A percentile compares a stretch with the other conserved stretches of the same genome.
Conservation (phyloP, 2,329 filamentous ascomycete genomes). For the Colletotrichum sublineola region DNA sequence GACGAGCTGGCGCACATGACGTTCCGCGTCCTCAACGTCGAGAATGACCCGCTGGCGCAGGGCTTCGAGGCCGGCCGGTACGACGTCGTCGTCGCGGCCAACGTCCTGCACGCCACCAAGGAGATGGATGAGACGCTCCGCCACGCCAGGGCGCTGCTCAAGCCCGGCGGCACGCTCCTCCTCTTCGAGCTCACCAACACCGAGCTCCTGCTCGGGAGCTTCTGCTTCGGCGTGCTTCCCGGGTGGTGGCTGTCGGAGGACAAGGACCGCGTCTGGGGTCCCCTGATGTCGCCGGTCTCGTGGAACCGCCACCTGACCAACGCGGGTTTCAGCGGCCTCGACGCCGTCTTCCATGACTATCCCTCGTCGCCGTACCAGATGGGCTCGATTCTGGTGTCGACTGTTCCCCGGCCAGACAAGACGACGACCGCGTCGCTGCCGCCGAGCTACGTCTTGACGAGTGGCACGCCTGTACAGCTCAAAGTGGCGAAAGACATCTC, state of each 20-base stretch:
- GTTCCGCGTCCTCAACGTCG: slow-evolving; percentile 53
- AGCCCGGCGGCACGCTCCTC: slow-evolving; percentile 50
- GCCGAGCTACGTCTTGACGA: slow-evolving; percentile 13
- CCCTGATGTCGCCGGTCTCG: slow-evolving; percentile 45
- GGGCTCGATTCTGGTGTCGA: slow-evolving; percentile 45
- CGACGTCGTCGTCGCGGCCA: slow-evolving; percentile 50
- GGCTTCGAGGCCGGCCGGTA: slow-evolving; percentile 47
- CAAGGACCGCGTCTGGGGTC: slow-evolving; percentile 45
- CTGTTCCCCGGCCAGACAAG: slow-evolving; percentile 31
- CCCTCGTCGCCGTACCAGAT: slow-evolving; percentile 38
- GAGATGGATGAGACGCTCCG: slow-evolving; percentile 46
- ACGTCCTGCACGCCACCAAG: slow-evolving; percentile 50
- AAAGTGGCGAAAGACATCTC: slow-evolving; percentile 11
- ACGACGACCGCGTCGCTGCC: too few relatives aligned
- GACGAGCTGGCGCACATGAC: slow-evolving; percentile 45
- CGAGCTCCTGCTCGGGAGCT: slow-evolving; percentile 37
- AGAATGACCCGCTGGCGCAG: slow-evolving; percentile 48
- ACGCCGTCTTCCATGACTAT: slow-evolving; percentile 46
- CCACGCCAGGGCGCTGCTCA: slow-evolving; percentile 47
- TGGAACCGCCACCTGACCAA: slow-evolving; percentile 44
- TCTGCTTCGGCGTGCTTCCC: slow-evolving; percentile 49
- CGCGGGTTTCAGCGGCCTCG: slow-evolving; percentile 44
- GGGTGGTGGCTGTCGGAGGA: slow-evolving; percentile 52
- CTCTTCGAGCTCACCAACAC: slow-evolving; percentile 48
- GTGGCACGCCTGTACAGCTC: slow-evolving; percentile 4